phyloP scores from a whole-genome alignment of 2,329 filamentous ascomycete genomes.

The Apiospora arundinis region DNA sequence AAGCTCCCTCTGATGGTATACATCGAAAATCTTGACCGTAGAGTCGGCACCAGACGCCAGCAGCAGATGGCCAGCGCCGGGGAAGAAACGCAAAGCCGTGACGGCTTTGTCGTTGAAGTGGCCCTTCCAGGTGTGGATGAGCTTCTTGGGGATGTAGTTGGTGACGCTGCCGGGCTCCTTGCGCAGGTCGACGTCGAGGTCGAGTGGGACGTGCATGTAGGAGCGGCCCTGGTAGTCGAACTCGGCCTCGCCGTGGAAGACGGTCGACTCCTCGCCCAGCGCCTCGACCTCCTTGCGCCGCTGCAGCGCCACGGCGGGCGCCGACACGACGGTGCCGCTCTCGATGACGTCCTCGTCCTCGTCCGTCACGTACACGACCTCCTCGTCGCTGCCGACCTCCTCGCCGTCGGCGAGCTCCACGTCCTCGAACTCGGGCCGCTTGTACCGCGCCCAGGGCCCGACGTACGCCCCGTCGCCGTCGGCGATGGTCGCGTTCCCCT shows the following conservation, averaged over 20 bases:
- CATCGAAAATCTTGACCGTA: conserved; percentile 93
- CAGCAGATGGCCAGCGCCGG: conserved; percentile 83
- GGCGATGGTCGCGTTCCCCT: conserved; percentile 82
- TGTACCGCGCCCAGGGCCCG: conserved; percentile 92
- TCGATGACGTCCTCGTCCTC: conserved; percentile 72
- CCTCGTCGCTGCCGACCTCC: conserved; percentile 78
- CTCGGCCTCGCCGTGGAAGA: conserved; percentile 83
- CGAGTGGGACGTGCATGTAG: conserved; percentile 97
- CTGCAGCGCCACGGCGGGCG: conserved; percentile 60
- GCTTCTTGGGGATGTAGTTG: conserved; percentile 94
- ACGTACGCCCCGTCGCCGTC: conserved; percentile 90
- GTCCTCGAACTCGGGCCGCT: conserved; percentile 74
- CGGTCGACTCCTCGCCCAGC: conserved; percentile 77
- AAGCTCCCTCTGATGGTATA: conserved; percentile 87
- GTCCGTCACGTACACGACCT: conserved; percentile 79
- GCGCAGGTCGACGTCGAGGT: conserved; percentile 82
- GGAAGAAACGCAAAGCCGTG: conserved; percentile 90
- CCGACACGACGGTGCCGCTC: conserved; percentile 66
- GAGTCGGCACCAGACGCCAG: conserved; percentile 89
- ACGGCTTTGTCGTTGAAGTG: conserved; percentile 78
- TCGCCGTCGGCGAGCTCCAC: conserved; percentile 77
- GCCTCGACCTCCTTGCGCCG: conserved; percentile 65
- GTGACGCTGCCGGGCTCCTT: conserved; percentile 82
- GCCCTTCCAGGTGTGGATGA: conserved; percentile 87
- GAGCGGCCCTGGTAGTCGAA: conserved; percentile 95